Conservation (phyloP, 768 basidiomycete genomes). For the Leccinum incarnatum region DNA sequence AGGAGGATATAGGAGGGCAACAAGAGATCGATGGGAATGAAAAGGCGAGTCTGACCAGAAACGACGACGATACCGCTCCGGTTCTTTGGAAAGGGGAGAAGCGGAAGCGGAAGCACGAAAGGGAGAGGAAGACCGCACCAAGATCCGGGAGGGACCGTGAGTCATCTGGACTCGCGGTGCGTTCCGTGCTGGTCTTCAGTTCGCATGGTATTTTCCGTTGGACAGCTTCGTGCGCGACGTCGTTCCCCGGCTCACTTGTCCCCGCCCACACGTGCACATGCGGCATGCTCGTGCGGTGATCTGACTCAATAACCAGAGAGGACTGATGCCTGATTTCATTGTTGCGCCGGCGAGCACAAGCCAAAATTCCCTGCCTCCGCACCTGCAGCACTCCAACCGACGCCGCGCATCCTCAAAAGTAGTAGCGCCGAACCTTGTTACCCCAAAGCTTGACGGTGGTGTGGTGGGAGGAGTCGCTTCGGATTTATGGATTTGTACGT, state of each 20-base stretch:
- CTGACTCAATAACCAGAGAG: slow-evolving; percentile 42
- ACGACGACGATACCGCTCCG: not conserved
- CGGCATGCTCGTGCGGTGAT: not conserved
- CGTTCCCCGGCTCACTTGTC: not conserved
- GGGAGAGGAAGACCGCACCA: slow-evolving; percentile 36
- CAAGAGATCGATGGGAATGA: not conserved
- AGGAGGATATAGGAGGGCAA: not conserved
- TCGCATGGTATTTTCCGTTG: not conserved
- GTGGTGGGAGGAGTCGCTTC: too few relatives aligned
- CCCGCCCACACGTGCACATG: not conserved
- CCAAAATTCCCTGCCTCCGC: slow-evolving; percentile 44
- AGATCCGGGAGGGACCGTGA: slow-evolving; percentile 59
- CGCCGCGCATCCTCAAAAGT: slow-evolving; percentile 71
- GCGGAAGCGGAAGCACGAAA: not conserved
- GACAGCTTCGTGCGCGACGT: not conserved
- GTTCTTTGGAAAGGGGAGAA: not conserved
- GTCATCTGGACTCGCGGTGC: slow-evolving; percentile 24
- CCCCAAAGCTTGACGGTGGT: too few relatives aligned
- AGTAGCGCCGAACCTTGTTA: too few relatives aligned
- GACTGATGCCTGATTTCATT: slow-evolving; percentile 38
- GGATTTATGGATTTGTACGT: too few relatives aligned
- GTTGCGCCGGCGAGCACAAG: slow-evolving; percentile 39
- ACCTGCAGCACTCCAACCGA: slow-evolving; percentile 54
- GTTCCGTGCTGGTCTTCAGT: not conserved
- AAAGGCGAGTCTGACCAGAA: not conserved